Conservation (phyloP, 306 rosid genomes). For the Dryas octopetala region DNA sequence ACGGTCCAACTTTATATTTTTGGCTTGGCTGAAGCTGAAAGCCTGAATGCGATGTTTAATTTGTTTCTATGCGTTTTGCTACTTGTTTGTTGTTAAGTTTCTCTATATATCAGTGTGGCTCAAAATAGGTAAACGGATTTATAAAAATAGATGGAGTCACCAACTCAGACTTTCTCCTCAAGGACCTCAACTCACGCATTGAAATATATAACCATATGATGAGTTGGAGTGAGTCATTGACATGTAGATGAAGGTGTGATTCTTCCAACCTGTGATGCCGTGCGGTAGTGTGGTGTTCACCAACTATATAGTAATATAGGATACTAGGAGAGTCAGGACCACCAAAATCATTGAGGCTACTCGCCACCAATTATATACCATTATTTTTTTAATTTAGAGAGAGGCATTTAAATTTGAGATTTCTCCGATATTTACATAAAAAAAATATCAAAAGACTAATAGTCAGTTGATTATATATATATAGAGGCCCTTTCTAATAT, state of each 20-base stretch:
- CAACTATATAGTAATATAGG: too few species aligned
- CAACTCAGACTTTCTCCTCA: neutral
- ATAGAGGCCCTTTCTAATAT: too few species aligned
- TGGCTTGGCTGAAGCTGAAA: neutral
- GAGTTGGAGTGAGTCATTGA: slow-evolving; percentile 6
- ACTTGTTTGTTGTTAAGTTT: neutral
- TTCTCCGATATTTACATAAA: too few species aligned
- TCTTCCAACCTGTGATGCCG: neutral
- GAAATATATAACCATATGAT: neutral
- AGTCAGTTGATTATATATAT: too few species aligned
- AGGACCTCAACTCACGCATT: too few species aligned
- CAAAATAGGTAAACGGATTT: neutral
- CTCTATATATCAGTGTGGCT: neutral
- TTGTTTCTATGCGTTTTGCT: neutral
- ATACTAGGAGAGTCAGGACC: neutral
- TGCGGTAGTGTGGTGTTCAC: too few species aligned
- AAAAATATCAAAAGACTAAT: too few species aligned
- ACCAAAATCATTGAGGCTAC: neutral
- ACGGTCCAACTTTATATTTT: slow-evolving; percentile 4
- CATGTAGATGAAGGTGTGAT: neutral
- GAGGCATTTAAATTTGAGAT: too few species aligned
- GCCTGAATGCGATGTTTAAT: neutral
- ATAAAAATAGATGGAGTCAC: neutral
- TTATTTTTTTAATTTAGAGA: too few species aligned
- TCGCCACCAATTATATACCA: too few species aligned